Percentiles rank a stretch among this genome's conserved stretches.
These are phyloP conservation scores for Reticulascus tulasneorum DNA, from an alignment of 2,329 filamentous ascomycete genomes.

Conservation along the genomic window DNA sequence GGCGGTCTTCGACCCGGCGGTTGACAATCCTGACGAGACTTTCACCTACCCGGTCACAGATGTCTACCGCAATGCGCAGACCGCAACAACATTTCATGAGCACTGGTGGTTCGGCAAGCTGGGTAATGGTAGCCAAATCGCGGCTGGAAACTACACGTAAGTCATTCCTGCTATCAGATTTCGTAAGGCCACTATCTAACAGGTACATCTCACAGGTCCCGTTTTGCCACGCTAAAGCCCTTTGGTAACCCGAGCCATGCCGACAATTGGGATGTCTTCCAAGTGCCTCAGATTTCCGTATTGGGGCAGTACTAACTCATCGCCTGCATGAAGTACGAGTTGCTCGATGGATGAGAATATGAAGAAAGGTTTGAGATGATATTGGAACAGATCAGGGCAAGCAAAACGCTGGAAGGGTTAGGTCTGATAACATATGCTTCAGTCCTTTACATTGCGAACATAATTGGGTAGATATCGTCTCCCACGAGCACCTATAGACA, in stretches of 20 bases:
- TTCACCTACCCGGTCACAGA: constrained; percentile 19
- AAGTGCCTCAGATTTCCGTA: constrained; percentile 29
- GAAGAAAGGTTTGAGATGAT: no score
- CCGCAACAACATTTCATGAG: constrained; percentile 9
- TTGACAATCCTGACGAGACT: constrained; percentile 19
- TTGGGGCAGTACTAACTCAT: constrained; percentile 12
- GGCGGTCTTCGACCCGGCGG: constrained; percentile 14
- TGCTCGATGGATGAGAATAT: no score
- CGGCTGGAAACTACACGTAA: constrained; percentile 36
- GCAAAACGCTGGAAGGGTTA: no score
- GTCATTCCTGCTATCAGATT: not conserved
- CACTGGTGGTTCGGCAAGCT: constrained; percentile 41
- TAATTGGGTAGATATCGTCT: no score
- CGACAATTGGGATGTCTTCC: constrained; percentile 25
- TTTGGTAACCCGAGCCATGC: constrained; percentile 7
- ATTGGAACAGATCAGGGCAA: no score
- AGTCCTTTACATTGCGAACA: no score
- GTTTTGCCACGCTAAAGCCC: constrained; percentile 21
- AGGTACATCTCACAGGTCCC: constrained; percentile 20
- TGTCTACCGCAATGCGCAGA: constrained; percentile 16
- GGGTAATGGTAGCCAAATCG: constrained; percentile 35
- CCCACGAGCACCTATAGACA: no score
- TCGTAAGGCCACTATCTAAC: not conserved
- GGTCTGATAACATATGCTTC: no score
- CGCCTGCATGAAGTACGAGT: no score